Conservation (phyloP, 495 filamentous ascomycete genomes). For the Oidiodendron maius region DNA sequence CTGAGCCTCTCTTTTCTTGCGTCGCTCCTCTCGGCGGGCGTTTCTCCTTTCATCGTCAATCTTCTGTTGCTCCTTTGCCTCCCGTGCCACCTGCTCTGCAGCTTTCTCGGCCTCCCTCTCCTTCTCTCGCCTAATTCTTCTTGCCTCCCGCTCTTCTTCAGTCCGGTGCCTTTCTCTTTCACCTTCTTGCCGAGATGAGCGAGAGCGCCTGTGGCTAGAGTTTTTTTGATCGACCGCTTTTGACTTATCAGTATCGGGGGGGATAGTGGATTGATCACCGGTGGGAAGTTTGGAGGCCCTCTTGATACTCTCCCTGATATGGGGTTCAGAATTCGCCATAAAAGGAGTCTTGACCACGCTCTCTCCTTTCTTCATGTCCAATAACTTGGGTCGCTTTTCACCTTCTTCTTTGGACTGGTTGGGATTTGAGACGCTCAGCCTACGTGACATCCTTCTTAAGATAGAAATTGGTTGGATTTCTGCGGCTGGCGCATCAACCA, state of each 20-base stretch:
- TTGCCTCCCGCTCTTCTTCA: constrained; percentile 16
- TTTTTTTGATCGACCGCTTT: constrained; percentile 2
- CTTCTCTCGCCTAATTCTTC: constrained; percentile 11
- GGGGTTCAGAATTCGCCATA: constrained; percentile 14
- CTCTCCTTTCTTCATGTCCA: constrained; percentile 18
- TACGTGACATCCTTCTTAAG: constrained; percentile 7
- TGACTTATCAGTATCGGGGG: constrained; percentile 14
- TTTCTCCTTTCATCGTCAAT: constrained; percentile 16
- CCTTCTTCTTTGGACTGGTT: constrained; percentile 2
- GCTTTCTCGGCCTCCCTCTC: constrained; percentile 15
- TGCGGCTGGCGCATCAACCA: constrained; percentile 3
- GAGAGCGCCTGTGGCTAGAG: neutral
- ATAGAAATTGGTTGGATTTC: neutral
- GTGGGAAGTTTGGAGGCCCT: constrained; percentile 5
- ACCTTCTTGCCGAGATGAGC: neutral
- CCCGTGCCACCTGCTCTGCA: constrained; percentile 14
- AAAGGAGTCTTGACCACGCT: constrained; percentile 21
- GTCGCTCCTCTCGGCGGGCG: constrained; percentile 14
- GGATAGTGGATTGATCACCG: constrained; percentile 14
- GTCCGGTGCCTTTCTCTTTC: constrained; percentile 7
- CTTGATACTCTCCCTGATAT: constrained; percentile 14
- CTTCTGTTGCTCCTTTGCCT: constrained; percentile 10
- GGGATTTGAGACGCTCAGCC: constrained; percentile 4
- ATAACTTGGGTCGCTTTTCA: constrained; percentile 9
- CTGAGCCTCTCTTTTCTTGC: constrained; percentile 9